phyloP scores from a whole-genome alignment of 2,329 filamentous ascomycete genomes.

The Parafenestella ontariensis region DNA sequence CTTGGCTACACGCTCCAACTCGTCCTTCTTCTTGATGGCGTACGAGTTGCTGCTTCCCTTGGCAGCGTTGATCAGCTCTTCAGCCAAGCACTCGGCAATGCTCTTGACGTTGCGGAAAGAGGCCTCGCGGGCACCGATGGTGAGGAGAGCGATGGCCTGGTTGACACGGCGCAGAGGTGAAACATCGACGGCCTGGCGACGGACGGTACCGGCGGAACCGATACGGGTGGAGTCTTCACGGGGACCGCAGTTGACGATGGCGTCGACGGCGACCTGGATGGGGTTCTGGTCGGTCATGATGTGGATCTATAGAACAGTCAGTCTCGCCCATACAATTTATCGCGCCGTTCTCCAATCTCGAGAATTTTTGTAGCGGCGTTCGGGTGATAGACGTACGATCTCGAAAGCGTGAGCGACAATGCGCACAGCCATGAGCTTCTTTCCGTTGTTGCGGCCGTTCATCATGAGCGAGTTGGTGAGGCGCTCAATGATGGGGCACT shows the following conservation, averaged over 20 bases:
- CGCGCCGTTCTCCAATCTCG: background rate
- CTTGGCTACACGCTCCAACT: constrained; percentile 99
- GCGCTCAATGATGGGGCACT: constrained; percentile 99
- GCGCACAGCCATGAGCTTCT: constrained; percentile 99
- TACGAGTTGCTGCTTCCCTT: constrained; percentile 99
- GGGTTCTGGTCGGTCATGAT: constrained; percentile 99
- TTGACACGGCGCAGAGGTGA: constrained; percentile 99
- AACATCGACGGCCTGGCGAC: constrained; percentile 99
- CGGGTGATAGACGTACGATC: constrained; percentile 75
- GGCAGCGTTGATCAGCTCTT: constrained; percentile 99
- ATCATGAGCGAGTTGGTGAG: constrained; percentile 99
- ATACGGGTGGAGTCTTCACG: constrained; percentile 99
- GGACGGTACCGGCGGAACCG: constrained; percentile 98
- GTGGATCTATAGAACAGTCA: constrained; percentile 76
- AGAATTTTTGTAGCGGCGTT: background rate
- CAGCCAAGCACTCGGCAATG: constrained; percentile 98
- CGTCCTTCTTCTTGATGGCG: constrained; percentile 99
- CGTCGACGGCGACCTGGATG: constrained; percentile 98
- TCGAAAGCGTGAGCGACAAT: constrained; percentile 99
- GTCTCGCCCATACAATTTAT: constrained; percentile 3
- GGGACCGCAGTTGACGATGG: constrained; percentile 99
- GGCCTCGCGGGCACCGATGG: constrained; percentile 97
- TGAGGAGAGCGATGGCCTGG: constrained; percentile 99
- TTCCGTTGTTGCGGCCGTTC: constrained; percentile 99
- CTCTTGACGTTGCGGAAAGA: constrained; percentile 99